Evolutionary conservation across 1,139 yeast species (phyloP).

Genomic region (Taphrina populina): DNA sequence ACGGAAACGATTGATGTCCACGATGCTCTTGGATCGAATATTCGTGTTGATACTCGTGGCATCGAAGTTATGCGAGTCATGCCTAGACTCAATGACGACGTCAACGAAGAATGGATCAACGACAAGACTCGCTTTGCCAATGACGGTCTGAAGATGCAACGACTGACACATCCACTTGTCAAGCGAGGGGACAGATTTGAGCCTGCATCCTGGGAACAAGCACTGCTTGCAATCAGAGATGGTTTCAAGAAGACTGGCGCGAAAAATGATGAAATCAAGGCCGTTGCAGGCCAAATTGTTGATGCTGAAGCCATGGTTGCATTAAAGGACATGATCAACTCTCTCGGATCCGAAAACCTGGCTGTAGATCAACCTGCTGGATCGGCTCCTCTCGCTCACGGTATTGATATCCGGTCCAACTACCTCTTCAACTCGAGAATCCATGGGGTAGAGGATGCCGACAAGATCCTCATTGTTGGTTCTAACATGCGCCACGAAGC

Average conservation of each 20-base stretch:
- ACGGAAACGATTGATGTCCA: conserved; percentile 83
- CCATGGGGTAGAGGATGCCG: conserved; percentile 79
- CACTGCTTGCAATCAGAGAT: conserved; percentile 66
- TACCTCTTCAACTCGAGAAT: conserved; percentile 78
- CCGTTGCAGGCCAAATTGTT: conserved; percentile 74
- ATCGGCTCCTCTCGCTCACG: conserved; percentile 61
- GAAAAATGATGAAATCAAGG: conserved; percentile 70
- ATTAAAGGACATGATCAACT: conserved; percentile 73
- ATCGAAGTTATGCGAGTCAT: conserved; percentile 84
- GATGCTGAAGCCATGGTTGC: conserved; percentile 84
- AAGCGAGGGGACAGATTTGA: conserved; percentile 70
- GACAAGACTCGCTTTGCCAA: conserved; percentile 84
- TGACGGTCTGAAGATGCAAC: conserved; percentile 83
- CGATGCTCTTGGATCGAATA: conserved; percentile 80
- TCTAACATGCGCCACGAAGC: conserved; percentile 91
- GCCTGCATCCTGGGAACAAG: conserved; percentile 86
- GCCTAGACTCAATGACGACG: conserved; percentile 81
- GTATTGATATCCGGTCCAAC: conserved; percentile 74
- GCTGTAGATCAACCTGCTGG: conserved; percentile 66
- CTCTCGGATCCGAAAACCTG: conserved; percentile 76
- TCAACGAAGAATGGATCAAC: conserved; percentile 89
- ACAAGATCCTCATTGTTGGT: conserved; percentile 73
- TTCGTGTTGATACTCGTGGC: conserved; percentile 84
- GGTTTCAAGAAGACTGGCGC: conserved; percentile 63
- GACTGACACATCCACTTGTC: conserved; percentile 77